Percentiles rank a stretch among this genome's conserved stretches.
phyloP scores from a whole-genome alignment of 495 filamentous ascomycete species.

The Filosporella fistucella region DNA sequence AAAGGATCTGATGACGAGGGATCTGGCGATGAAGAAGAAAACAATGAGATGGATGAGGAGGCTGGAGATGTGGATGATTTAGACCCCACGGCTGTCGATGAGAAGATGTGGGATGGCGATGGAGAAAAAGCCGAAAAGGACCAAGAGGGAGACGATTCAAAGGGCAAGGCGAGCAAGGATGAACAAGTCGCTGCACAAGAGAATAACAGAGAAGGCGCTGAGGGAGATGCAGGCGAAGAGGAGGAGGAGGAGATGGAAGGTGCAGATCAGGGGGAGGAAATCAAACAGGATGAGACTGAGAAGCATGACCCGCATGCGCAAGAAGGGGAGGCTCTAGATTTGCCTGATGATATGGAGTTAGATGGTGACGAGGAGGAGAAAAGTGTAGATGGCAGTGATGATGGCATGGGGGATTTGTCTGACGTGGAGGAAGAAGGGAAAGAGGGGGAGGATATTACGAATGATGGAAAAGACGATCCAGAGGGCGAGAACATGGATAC shows the following conservation, averaged over 20 bases:
- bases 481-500: conserved; percentile 28
- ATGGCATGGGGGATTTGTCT: conserved; percentile 38
- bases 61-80: conserved; percentile 84
- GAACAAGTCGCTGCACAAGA: conserved; percentile 59
- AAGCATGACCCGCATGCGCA: conserved; percentile 63
- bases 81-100: conserved; percentile 84
- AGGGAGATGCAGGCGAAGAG: conserved; percentile 47
- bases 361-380: conserved; percentile 56
- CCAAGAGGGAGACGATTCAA: conserved; percentile 66
- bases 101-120: conserved; percentile 95
- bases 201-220: conserved; percentile 46
- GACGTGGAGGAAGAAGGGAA: conserved; percentile 32
- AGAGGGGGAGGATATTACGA: conserved; percentile 27
- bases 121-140: conserved; percentile 74
- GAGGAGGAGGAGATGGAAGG: conserved; percentile 53
- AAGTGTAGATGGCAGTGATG: conserved; percentile 44
- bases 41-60: conserved; percentile 74
- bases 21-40: conserved; percentile 38
- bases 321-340: conserved; percentile 49
- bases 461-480: conserved; percentile 30
- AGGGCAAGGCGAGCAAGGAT: conserved; percentile 59
- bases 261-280: conserved; percentile 64
- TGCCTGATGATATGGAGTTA: conserved; percentile 72
- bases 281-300: conserved; percentile 60
- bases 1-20: conserved; percentile 49